Conservation (phyloP, 2,329 filamentous ascomycete species). For the Paecilomyces sp. region DNA sequence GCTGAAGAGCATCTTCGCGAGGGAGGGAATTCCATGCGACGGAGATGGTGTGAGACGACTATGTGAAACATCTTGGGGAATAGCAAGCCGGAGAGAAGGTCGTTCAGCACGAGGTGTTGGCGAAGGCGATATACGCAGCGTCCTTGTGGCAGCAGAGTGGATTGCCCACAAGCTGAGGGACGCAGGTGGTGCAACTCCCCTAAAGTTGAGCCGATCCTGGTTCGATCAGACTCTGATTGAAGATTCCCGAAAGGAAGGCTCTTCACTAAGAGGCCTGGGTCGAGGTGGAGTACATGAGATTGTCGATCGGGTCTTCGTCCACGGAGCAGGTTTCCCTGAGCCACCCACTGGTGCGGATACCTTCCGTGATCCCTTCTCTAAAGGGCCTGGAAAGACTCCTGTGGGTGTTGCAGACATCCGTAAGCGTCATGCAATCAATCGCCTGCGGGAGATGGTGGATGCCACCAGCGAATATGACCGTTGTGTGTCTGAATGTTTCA, state of each 20-base stretch:
- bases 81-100: constrained; percentile 50
- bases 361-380: constrained; percentile 27
- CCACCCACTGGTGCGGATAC: constrained; percentile 30
- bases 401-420: constrained; percentile 54
- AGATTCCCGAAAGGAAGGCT: constrained; percentile 46
- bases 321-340: constrained; percentile 55
- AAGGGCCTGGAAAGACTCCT: constrained; percentile 18
- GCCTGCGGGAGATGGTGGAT: constrained; percentile 55
- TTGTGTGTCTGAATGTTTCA: constrained; percentile 66
- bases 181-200: constrained; percentile 24
- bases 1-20: constrained; percentile 76
- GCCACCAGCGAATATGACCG: constrained; percentile 57
- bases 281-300: constrained; percentile 58
- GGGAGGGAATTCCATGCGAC: constrained; percentile 82
- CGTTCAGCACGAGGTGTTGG: constrained; percentile 38
- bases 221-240: constrained; percentile 52
- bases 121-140: constrained; percentile 54
- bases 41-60: constrained; percentile 74
- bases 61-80: constrained; percentile 60
- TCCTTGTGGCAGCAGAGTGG: constrained; percentile 61
- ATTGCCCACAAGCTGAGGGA: constrained; percentile 53
- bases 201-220: constrained; percentile 51
- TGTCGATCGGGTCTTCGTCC: constrained; percentile 58
- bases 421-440: constrained; percentile 53
- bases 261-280: constrained; percentile 49